Conservation (phyloP, 192 early-diverging fungal species). For the Chytriomyces sp. region DNA sequence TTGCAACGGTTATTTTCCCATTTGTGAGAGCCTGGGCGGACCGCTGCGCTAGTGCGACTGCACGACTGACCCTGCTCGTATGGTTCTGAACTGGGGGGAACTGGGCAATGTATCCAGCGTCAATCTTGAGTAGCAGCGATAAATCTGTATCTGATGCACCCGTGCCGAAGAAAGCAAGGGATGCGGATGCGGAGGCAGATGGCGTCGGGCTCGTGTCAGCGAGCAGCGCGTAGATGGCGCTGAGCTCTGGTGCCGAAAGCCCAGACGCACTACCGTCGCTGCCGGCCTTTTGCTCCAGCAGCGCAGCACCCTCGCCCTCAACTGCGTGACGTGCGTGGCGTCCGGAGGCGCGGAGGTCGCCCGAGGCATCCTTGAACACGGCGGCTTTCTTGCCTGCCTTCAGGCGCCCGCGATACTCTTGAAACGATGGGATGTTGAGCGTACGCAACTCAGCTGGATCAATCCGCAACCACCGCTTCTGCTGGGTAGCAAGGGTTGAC, state of each 20-base stretch:
- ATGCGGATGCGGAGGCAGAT: not conserved
- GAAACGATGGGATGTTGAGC: slow-evolving; percentile 4
- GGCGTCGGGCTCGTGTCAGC: not conserved
- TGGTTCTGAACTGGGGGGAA: not conserved
- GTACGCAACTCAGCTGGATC: not conserved
- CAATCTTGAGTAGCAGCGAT: slow-evolving; percentile 2
- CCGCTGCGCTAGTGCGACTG: too few relatives aligned
- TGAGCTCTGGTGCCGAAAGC: not conserved
- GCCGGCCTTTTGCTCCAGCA: too few relatives aligned
- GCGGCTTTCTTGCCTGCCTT: not conserved
- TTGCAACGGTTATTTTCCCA: slow-evolving; percentile 16
- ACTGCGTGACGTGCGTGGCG: not conserved
- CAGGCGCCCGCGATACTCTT: slow-evolving; percentile 3
- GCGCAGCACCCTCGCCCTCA: too few relatives aligned
- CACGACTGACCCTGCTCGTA: not conserved
- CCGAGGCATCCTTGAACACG: too few relatives aligned
- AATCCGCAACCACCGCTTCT: not conserved
- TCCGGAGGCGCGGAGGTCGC: not conserved
- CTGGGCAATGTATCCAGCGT: slow-evolving; percentile 3
- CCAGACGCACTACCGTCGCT: slow-evolving; percentile 10
- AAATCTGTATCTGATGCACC: not conserved
- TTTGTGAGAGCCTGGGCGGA: not conserved
- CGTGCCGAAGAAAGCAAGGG: not conserved
- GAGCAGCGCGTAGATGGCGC: slow-evolving; percentile 2
- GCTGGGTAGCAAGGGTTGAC: not conserved